Conservation (phyloP, 202 grass and related monocot species). For the Cymbopogon flexuosus region DNA sequence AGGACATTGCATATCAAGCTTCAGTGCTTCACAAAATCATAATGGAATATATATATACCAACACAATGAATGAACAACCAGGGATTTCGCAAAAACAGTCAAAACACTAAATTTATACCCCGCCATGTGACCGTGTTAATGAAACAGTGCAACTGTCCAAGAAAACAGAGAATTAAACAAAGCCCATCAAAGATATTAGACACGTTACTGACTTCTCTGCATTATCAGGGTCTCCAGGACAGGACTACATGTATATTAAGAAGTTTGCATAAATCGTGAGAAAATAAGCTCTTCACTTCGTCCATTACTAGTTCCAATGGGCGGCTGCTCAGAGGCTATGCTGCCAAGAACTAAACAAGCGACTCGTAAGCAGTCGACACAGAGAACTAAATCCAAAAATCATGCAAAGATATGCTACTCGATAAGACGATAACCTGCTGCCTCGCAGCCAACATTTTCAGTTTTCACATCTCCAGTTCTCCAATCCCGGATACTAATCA, state of each 20-base stretch:
- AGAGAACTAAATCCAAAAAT: not conserved
- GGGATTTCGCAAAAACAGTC: not conserved
- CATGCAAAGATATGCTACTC: not conserved
- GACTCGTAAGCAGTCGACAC: not conserved
- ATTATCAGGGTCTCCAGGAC: not conserved
- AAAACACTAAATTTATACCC: not conserved
- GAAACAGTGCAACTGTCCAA: not conserved
- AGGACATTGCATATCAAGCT: not conserved
- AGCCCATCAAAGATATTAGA: not conserved
- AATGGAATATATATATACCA: slow-evolving; percentile 14
- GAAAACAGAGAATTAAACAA: not conserved
- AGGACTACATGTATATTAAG: not conserved
- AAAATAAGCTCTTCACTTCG: not conserved
- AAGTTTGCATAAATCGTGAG: not conserved
- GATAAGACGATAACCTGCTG: not conserved
- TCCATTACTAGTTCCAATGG: not conserved
- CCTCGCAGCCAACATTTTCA: not conserved
- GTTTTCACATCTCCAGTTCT: not conserved
- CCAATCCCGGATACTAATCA: not conserved
- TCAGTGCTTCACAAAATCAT: not conserved
- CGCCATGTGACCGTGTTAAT: not conserved
- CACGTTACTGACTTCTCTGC: not conserved
- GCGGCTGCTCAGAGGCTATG: not conserved
- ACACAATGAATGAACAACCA: not conserved
- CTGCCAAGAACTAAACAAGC: not conserved